phyloP scores from a whole-genome alignment of 2,329 filamentous ascomycete genomes.

The Alternaria novae-zelandiae region DNA sequence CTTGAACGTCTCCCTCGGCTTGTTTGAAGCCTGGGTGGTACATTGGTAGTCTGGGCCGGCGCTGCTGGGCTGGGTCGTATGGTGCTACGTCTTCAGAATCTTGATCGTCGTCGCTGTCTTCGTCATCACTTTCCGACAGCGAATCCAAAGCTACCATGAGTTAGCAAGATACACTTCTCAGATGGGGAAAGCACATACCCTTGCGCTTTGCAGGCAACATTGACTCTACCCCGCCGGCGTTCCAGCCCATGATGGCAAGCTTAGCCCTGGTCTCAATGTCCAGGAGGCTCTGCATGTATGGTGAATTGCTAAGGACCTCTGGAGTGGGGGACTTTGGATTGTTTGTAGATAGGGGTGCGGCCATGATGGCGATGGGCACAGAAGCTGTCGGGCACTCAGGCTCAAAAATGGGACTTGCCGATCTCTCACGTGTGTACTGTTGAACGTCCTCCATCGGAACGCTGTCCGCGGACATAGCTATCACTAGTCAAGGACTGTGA shows the following conservation, averaged over 20 bases:
- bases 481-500: background rate
- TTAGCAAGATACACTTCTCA: background rate
- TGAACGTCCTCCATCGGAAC: background rate
- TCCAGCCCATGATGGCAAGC: background rate
- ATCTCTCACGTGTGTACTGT: background rate
- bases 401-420: conserved; percentile 2
- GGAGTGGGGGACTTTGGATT: background rate
- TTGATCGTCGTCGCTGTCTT: background rate
- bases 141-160: background rate
- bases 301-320: too few species aligned
- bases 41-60: conserved; percentile 16
- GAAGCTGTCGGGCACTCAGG: background rate
- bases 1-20: background rate
- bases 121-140: background rate
- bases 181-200: background rate
- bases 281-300: background rate
- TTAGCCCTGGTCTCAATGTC: background rate
- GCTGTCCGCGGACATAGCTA: background rate
- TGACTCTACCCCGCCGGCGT: background rate
- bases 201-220: background rate
- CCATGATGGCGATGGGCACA: background rate
- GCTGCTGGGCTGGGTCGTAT: conserved; percentile 15
- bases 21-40: conserved; percentile 22
- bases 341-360: background rate
- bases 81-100: background rate